These are phyloP conservation scores for Punica granatum DNA, from an alignment of 345 rosid genomes.

Conservation along the genomic window DNA sequence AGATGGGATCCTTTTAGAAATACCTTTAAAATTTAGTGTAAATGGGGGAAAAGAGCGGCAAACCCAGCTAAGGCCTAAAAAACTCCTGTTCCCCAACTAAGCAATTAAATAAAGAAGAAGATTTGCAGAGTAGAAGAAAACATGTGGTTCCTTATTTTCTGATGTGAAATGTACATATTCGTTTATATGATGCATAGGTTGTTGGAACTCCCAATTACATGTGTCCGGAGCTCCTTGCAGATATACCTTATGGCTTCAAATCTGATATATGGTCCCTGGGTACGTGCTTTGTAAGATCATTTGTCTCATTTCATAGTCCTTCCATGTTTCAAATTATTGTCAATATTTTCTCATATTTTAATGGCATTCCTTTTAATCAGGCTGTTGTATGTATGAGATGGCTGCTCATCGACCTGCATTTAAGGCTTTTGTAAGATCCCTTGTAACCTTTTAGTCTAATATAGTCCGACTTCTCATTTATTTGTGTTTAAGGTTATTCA, in stretches of 20 bases:
- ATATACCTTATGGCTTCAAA: conserved; percentile 96
- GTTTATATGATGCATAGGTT: conserved; percentile 41
- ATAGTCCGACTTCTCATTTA: not conserved
- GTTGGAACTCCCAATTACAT: conserved; percentile 99
- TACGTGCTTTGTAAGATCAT: conserved; percentile 17
- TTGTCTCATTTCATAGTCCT: not conserved
- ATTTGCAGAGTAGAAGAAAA: not conserved
- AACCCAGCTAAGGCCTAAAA: not conserved
- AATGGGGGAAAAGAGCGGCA: not conserved
- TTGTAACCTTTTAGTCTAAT: not conserved
- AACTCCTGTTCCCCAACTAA: not conserved
- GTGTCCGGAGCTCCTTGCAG: conserved; percentile 98
- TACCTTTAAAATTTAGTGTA: not conserved
- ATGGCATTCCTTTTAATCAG: conserved; percentile 42
- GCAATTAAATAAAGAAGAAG: not conserved
- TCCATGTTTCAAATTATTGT: not conserved
- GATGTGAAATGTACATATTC: not conserved
- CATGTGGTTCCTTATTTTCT: not conserved
- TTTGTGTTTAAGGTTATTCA: not conserved
- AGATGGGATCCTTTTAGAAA: not conserved
- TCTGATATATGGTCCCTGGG: conserved; percentile 99
- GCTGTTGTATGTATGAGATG: conserved; percentile 98
- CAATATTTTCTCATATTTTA: not conserved
- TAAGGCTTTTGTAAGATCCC: conserved; percentile 84
- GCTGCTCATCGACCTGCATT: conserved; percentile 98